A percentile compares a stretch with the other conserved stretches of the same genome.
Conservation (phyloP, 139 green algal species). For the Parachlorella kessleri region DNA sequence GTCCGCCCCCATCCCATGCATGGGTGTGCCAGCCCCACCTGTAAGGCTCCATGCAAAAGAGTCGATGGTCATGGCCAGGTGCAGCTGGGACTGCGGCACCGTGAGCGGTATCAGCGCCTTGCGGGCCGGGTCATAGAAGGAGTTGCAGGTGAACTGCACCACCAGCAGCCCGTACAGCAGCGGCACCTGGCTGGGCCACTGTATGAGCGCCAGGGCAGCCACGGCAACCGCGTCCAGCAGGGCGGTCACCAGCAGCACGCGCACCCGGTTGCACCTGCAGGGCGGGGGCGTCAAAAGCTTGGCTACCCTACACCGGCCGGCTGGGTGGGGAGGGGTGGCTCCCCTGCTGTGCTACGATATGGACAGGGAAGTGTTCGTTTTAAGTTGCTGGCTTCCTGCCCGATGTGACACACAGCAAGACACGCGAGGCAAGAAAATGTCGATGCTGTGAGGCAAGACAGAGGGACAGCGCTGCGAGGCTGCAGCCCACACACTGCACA, state of each 20-base stretch:
- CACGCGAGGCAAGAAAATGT: too few relatives aligned
- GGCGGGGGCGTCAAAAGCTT: too few relatives aligned
- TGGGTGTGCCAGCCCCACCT: too few relatives aligned
- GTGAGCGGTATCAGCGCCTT: conserved; percentile 44
- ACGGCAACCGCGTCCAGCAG: conserved; percentile 15
- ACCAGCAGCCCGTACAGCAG: conserved; percentile 42
- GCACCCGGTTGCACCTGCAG: conserved; percentile 43
- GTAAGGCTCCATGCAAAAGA: conserved; percentile 50
- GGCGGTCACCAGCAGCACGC: conserved; percentile 20
- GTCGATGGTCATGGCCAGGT: conserved; percentile 55
- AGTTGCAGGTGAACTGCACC: conserved; percentile 35
- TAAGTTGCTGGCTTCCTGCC: background rate
- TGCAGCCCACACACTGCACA: too few relatives aligned
- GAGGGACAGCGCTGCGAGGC: too few relatives aligned
- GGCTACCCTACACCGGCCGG: too few relatives aligned
- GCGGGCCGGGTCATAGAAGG: conserved; percentile 52
- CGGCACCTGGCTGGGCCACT: background rate
- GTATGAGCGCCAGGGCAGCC: conserved; percentile 15
- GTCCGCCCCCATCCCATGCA: too few relatives aligned
- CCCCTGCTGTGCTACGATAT: too few relatives aligned
- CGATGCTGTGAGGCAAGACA: too few relatives aligned
- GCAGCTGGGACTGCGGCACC: conserved; percentile 38
- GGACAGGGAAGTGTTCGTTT: background rate
- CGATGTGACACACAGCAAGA: background rate
- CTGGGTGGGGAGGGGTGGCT: too few relatives aligned